Evolutionary conservation across 2,329 filamentous ascomycete genomes (phyloP).

Genomic region (Talaromyces sp.): DNA sequence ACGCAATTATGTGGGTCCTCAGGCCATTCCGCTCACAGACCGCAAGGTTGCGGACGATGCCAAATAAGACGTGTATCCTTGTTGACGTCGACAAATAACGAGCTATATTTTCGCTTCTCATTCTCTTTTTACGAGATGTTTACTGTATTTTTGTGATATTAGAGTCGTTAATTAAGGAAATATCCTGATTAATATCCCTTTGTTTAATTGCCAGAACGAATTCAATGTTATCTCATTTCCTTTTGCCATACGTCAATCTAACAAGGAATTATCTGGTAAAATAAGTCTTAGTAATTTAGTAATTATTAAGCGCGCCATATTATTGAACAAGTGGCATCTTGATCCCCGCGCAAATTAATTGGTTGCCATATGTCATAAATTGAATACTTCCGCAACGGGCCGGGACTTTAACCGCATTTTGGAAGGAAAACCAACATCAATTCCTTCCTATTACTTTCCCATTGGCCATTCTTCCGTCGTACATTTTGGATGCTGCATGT

Average conservation of each 20-base stretch:
- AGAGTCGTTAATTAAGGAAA: background rate
- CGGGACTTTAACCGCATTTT: too few species aligned
- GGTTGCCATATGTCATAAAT: background rate
- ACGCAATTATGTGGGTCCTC: conserved; percentile 30
- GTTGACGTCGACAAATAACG: background rate
- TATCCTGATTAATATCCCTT: background rate
- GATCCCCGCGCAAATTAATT: background rate
- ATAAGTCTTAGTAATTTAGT: background rate
- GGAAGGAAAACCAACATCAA: too few species aligned
- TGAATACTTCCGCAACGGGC: too few species aligned
- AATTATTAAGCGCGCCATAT: background rate
- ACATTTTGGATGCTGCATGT: too few species aligned
- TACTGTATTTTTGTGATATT: background rate
- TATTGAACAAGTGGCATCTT: background rate
- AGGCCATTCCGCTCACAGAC: conserved; percentile 29
- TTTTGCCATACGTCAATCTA: background rate
- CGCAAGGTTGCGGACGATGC: conserved; percentile 27
- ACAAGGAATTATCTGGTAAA: background rate
- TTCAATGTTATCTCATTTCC: background rate
- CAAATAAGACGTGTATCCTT: conserved; percentile 14
- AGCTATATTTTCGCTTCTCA: background rate
- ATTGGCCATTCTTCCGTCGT: too few species aligned
- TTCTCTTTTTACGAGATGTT: background rate
- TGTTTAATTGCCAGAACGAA: background rate
- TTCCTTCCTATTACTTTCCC: too few species aligned